These are phyloP conservation scores for Lipomyces yarrowii DNA, from an alignment of 1,139 yeast genomes.

Conservation along the genomic window DNA sequence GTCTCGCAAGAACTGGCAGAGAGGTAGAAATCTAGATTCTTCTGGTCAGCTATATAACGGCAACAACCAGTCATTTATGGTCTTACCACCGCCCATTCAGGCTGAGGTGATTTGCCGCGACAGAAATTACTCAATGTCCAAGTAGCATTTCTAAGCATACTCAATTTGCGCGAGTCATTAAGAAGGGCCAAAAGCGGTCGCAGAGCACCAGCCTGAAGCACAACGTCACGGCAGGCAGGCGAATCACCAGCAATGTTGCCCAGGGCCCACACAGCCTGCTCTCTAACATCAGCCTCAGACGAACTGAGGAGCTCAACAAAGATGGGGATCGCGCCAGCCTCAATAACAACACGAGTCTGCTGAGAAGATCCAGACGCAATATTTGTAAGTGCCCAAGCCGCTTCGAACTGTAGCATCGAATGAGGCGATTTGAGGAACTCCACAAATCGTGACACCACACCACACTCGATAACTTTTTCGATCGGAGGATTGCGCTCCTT, in stretches of 20 bases:
- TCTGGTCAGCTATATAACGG: not conserved
- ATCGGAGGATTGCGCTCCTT: constrained; percentile 98
- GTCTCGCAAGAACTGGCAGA: constrained; percentile 87
- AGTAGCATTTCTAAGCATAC: constrained; percentile 92
- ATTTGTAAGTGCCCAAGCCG: constrained; percentile 98
- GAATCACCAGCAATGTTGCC: constrained; percentile 99
- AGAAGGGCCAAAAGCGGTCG: constrained; percentile 81
- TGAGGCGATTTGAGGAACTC: constrained; percentile 77
- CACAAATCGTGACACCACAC: constrained; percentile 90
- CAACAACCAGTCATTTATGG: not conserved
- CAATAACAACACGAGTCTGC: constrained; percentile 88
- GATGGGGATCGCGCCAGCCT: constrained; percentile 89
- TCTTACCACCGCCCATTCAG: constrained; percentile 68
- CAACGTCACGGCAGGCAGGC: constrained; percentile 84
- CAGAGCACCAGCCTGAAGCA: constrained; percentile 82
- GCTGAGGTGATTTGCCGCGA: constrained; percentile 95
- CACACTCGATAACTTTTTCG: constrained; percentile 86
- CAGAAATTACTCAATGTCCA: constrained; percentile 97
- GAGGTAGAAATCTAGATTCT: constrained; percentile 69
- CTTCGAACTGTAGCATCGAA: constrained; percentile 90
- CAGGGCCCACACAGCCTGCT: constrained; percentile 98
- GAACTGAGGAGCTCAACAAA: constrained; percentile 83
- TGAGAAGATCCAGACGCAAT: constrained; percentile 94
- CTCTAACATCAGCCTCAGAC: constrained; percentile 86
- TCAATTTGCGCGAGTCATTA: constrained; percentile 72